phyloP scores from a whole-genome alignment of 768 basidiomycete species.

The Hericium coralloides region DNA sequence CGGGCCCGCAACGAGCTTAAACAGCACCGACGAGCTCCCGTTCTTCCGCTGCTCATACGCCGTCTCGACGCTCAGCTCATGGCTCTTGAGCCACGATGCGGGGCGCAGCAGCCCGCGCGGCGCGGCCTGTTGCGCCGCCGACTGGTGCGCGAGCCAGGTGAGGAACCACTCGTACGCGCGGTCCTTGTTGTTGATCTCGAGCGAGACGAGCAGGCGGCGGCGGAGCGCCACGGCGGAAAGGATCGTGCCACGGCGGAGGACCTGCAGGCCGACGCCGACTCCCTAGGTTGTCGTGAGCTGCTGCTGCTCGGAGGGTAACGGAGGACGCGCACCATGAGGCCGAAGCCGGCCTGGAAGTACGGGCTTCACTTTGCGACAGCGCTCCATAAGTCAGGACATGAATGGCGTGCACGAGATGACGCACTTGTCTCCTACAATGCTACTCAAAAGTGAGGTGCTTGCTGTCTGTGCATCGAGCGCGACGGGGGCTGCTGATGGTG shows the following conservation, averaged over 20 bases:
- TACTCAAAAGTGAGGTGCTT: slow-evolving; percentile 3
- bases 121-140: slow-evolving; percentile 22
- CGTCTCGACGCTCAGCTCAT: slow-evolving; percentile 94
- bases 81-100: slow-evolving; percentile 58
- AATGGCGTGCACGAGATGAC: slow-evolving; percentile 17
- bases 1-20: slow-evolving; percentile 93
- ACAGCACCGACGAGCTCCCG: slow-evolving; percentile 81
- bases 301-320: not conserved
- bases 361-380: slow-evolving; percentile 53
- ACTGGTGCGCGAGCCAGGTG: slow-evolving; percentile 84
- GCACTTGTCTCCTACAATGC: slow-evolving; percentile 58
- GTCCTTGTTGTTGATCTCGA: slow-evolving; percentile 96
- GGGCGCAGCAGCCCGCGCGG: slow-evolving; percentile 13
- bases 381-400: slow-evolving; percentile 1
- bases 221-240: slow-evolving; percentile 70
- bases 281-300: slow-evolving; percentile 43
- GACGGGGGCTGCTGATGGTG: no score
- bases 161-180: slow-evolving; percentile 95
- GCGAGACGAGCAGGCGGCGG: slow-evolving; percentile 84
- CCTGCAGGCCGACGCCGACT: slow-evolving; percentile 78
- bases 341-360: slow-evolving; percentile 97
- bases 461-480: no score
- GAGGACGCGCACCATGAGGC: slow-evolving; percentile 68
- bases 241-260: slow-evolving; percentile 60
- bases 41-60: slow-evolving; percentile 82